Evolutionary conservation across 805 yeast species (phyloP), one percentile per base, ranked within the genome.

Genomic region (Sugiyamaella valdiviana): DNA sequence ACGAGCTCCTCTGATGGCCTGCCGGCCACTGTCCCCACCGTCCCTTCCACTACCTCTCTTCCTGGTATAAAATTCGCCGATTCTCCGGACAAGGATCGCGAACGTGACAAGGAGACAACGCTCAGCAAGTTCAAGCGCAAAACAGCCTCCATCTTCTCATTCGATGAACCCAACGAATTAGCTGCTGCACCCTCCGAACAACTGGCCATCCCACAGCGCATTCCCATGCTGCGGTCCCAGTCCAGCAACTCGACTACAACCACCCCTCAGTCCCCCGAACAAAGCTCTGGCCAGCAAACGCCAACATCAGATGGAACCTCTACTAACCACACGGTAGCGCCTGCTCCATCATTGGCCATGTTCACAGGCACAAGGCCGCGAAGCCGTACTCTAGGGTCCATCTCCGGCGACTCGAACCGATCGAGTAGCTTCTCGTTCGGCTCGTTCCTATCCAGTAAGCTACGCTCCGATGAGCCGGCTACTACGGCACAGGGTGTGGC

Each of bases 341-440:
- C 26, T 7, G 21, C 46, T 3, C 23, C 29, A 10, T 16, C 41
- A 3, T 23, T 21, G 5, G 40, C 39, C n/a, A 29, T 23, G 6
- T 6, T 45, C 10, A 26, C 41, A 29, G 24, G 17, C 14, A 47
- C 15, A 7, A 38, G 58, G 22, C 58, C 54, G n/a, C 42, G 58
- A 21, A 47, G 53, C 29, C 42, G 51, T 15, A 55, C 58, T 6
- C 45, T 55, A 38, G 52, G 56, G n/a, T 52, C 58, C 2, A 44
- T 54, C 2, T 32, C 32, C 16, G 46, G 43, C 6, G 50, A 46
- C 26, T 40, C 37, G 12, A 29, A 17, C 29, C 15, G 36, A n/a
- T n/a, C 46, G 10, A 45, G 41, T 42, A 16, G 36, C 5, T 38
- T 46, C 19, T 51, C 51, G 6, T 50, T 52, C 21, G 50, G 52